phyloP scores from a whole-genome alignment of 768 basidiomycete genomes.

The Amanita jacksonii region DNA sequence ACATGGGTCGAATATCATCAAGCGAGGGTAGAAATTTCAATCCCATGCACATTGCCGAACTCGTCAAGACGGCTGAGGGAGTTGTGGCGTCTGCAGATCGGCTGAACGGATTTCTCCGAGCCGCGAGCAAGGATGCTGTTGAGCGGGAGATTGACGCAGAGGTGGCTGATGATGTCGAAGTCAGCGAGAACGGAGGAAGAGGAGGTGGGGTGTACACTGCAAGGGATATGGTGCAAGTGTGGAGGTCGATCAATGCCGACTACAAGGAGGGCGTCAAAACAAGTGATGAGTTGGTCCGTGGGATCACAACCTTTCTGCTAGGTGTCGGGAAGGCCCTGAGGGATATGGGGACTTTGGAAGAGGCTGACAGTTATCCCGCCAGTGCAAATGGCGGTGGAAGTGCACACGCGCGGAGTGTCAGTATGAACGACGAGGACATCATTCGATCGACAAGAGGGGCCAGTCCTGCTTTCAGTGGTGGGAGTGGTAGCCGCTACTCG shows the following conservation, averaged over 20 bases:
- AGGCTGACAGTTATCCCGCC: slow-evolving; percentile 3
- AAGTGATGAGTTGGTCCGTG: slow-evolving; percentile 73
- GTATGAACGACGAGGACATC: slow-evolving; percentile 40
- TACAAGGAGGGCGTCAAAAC: slow-evolving; percentile 61
- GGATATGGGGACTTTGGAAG: slow-evolving; percentile 32
- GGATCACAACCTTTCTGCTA: slow-evolving; percentile 67
- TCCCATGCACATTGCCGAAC: slow-evolving; percentile 30
- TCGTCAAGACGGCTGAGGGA: slow-evolving; percentile 51
- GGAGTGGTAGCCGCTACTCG: slow-evolving; percentile 11
- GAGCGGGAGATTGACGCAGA: slow-evolving; percentile 73
- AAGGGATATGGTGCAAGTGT: slow-evolving; percentile 44
- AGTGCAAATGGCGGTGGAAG: slow-evolving; percentile 18
- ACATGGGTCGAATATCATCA: slow-evolving; percentile 45
- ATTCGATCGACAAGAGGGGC: slow-evolving; percentile 18
- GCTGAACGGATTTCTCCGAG: slow-evolving; percentile 51
- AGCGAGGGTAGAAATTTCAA: slow-evolving; percentile 21
- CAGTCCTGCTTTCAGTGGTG: slow-evolving; percentile 18
- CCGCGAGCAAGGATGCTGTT: slow-evolving; percentile 47
- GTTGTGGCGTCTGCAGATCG: slow-evolving; percentile 59
- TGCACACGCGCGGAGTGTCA: slow-evolving; percentile 40
- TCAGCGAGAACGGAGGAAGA: slow-evolving; percentile 8
- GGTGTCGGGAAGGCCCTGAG: slow-evolving; percentile 62
- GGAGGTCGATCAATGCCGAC: slow-evolving; percentile 62
- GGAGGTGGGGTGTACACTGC: slow-evolving; percentile 6
- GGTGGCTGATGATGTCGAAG: slow-evolving; percentile 37